phyloP scores from a whole-genome alignment of 2,329 filamentous ascomycete genomes.

The Achaetomium macrosporum region DNA sequence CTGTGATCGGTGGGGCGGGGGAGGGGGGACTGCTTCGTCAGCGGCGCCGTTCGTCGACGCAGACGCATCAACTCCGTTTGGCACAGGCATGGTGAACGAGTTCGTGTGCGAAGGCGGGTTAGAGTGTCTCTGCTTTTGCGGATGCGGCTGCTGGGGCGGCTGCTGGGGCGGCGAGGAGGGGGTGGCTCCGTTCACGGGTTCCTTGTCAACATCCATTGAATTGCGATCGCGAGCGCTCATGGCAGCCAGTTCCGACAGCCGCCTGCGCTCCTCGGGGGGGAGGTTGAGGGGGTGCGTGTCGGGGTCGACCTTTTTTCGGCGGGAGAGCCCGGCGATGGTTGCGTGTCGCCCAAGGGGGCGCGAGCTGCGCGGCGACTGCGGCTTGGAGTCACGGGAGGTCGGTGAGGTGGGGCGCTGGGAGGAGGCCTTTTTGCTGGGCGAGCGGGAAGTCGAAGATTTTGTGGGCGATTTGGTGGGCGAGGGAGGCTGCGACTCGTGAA shows the following conservation, averaged over 20 bases:
- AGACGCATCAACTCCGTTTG: conserved; percentile 34
- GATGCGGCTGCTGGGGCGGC: conserved; percentile 37
- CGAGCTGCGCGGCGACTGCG: conserved; percentile 25
- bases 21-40: conserved; percentile 52
- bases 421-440: conserved; percentile 33
- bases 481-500: conserved; percentile 27
- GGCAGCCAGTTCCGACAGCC: conserved; percentile 61
- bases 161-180: conserved; percentile 50
- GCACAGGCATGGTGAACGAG: conserved; percentile 47
- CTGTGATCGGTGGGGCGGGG: conserved; percentile 66
- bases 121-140: conserved; percentile 30
- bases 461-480: conserved; percentile 28
- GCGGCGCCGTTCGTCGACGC: conserved; percentile 34
- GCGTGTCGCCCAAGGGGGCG: conserved; percentile 42
- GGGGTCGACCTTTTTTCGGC: conserved; percentile 51
- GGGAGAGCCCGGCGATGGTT: conserved; percentile 41
- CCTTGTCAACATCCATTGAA: conserved; percentile 74
- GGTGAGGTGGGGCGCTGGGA: conserved; percentile 28
- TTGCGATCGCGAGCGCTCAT: conserved; percentile 54
- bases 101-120: conserved; percentile 31
- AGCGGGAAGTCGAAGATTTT: conserved; percentile 24
- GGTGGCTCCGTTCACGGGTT: conserved; percentile 44
- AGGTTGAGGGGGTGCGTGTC: conserved; percentile 86
- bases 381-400: conserved; percentile 30
- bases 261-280: conserved; percentile 79